A percentile compares a stretch with the other conserved stretches of the same genome.
Evolutionary conservation across 1,139 yeast species (phyloP).

Genomic region (Sugiyamaella castrensis): DNA sequence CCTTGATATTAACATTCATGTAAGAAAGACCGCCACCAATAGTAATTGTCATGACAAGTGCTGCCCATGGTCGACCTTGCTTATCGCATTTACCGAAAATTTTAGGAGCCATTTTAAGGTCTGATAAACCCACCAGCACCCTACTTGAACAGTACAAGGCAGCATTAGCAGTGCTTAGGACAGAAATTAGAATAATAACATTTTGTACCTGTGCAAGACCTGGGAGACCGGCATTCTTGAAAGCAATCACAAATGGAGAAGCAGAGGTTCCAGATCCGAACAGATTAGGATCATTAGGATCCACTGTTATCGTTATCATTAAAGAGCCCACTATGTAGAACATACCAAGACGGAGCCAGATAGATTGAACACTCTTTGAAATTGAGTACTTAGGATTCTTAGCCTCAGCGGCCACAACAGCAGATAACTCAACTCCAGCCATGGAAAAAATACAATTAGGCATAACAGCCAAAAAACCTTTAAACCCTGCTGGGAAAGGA

Average conservation of each 20-base stretch:
- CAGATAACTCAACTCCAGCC: constrained; percentile 70
- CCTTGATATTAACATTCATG: constrained; percentile 56
- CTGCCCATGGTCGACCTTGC: constrained; percentile 57
- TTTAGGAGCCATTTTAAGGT: constrained; percentile 49
- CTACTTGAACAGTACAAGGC: constrained; percentile 62
- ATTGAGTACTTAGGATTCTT: constrained; percentile 70
- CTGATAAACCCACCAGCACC: constrained; percentile 56
- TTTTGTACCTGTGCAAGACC: constrained; percentile 61
- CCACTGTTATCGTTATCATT: constrained; percentile 71
- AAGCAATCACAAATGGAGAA: constrained; percentile 69
- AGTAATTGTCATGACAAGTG: constrained; percentile 44
- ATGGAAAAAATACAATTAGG: constrained; percentile 62
- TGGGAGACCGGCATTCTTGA: constrained; percentile 63
- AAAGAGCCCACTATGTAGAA: constrained; percentile 67
- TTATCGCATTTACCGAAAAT: constrained; percentile 44
- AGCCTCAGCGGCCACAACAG: constrained; percentile 76
- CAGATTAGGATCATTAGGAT: constrained; percentile 60
- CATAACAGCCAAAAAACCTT: constrained; percentile 19
- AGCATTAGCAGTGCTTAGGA: constrained; percentile 69
- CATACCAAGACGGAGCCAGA: constrained; percentile 70
- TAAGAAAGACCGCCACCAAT: constrained; percentile 48
- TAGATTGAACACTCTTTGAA: constrained; percentile 72
- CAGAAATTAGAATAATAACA: constrained; percentile 56
- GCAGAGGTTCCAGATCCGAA: constrained; percentile 60
- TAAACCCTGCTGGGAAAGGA: constrained; percentile 21